Evolutionary conservation across 805 yeast genomes (phyloP).

Genomic region (Wickerhamiella bombiphila): DNA sequence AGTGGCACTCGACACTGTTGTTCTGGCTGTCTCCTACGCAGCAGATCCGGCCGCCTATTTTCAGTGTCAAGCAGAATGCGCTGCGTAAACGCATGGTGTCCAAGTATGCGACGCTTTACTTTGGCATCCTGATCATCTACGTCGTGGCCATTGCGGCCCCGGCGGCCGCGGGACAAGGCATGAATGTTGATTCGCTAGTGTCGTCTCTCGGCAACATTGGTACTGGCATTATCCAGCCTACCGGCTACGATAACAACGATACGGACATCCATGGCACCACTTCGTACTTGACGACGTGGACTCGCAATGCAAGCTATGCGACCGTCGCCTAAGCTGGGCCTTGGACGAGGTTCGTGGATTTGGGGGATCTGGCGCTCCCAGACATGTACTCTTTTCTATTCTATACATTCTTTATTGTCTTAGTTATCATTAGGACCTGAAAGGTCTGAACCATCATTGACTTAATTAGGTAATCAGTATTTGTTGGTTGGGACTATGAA

Average conservation of each 20-base stretch:
- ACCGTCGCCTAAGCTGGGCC: conserved; percentile 7
- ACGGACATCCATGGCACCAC: conserved; percentile 32
- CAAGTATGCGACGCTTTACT: conserved; percentile 76
- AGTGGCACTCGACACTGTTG: conserved; percentile 95
- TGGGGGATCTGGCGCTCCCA: no score
- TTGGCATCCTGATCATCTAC: conserved; percentile 52
- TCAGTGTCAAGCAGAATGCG: conserved; percentile 89
- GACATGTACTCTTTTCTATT: no score
- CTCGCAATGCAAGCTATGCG: conserved; percentile 13
- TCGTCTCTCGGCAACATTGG: conserved; percentile 22
- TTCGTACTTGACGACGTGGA: conserved; percentile 38
- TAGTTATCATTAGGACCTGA: no score
- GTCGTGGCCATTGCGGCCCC: conserved; percentile 78
- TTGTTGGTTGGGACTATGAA: no score
- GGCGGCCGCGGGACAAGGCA: conserved; percentile 60
- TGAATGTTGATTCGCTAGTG: conserved; percentile 25
- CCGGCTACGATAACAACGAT: conserved; percentile 66
- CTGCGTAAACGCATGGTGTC: conserved; percentile 95
- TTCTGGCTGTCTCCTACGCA: conserved; percentile 98
- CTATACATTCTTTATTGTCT: no score
- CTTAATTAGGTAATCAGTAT: no score
- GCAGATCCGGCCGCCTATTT: conserved; percentile 96
- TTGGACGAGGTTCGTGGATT: no score
- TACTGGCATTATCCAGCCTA: conserved; percentile 80
- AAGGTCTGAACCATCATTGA: no score